Percentiles rank a stretch among this genome's conserved stretches.
Conservation (phyloP, 2,329 filamentous ascomycete species). For the Ascochyta fabae region DNA sequence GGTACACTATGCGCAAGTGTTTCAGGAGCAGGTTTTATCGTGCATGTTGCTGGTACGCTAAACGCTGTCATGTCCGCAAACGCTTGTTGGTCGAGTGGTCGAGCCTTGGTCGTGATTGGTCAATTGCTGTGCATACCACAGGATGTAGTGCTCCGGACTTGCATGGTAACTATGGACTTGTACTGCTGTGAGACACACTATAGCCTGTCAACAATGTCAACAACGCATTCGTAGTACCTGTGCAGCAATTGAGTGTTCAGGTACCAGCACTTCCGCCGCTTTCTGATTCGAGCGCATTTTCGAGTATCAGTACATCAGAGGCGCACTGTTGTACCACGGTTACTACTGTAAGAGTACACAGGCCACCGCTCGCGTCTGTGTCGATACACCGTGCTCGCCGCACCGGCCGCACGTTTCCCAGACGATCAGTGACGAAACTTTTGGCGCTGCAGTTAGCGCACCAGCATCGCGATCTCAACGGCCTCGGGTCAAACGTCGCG, state of each 20-base stretch:
- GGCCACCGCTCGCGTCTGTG: slow-evolving; percentile 2
- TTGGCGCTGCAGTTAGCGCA: slow-evolving; percentile 13
- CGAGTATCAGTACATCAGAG: neutral
- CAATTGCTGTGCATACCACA: slow-evolving; percentile 9
- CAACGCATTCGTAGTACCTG: neutral
- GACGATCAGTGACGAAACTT: slow-evolving; percentile 9
- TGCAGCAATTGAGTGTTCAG: slow-evolving; percentile 1
- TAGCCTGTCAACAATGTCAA: slow-evolving; percentile 13
- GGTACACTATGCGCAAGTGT: slow-evolving; percentile 11
- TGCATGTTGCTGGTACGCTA: slow-evolving; percentile 4
- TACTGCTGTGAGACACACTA: slow-evolving; percentile 5
- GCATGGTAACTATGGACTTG: neutral
- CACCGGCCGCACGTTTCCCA: slow-evolving; percentile 6
- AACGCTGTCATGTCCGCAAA: slow-evolving; percentile 8
- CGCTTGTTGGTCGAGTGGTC: neutral
- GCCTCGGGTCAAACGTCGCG: slow-evolving; percentile 16
- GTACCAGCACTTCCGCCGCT: slow-evolving; percentile 1
- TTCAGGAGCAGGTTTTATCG: slow-evolving; percentile 6
- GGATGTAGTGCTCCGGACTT: slow-evolving; percentile 3
- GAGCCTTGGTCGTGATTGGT: slow-evolving; percentile 1
- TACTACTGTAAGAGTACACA: slow-evolving; percentile 2
- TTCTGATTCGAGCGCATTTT: slow-evolving; percentile 3
- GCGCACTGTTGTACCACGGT: slow-evolving; percentile 6
- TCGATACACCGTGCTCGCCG: slow-evolving; percentile 6
- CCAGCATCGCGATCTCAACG: slow-evolving; percentile 17